Evolutionary conservation across 257 asterid species (phyloP), one percentile per base, ranked within the genome.

Genomic region (Paraleonurus japonicus): DNA sequence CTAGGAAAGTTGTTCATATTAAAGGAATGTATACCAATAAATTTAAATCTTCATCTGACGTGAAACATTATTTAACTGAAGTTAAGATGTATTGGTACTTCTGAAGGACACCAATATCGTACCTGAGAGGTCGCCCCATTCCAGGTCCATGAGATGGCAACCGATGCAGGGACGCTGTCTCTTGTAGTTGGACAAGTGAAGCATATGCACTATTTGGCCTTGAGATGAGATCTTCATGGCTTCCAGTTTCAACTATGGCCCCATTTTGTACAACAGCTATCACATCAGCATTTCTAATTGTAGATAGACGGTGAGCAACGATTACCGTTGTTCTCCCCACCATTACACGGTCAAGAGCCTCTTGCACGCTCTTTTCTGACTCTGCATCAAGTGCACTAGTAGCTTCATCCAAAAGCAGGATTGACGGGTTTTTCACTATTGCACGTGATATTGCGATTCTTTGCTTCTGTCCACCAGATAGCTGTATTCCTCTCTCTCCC

Each of bases 351-450:
- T 95, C 98, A 24, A 95, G 99, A 39, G 99, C 99, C 81, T 89
- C 96, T 70, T 95, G 99, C 76, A 95, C 99, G 19, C 95, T 85
- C 72, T 85, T 87, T 79, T 95, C 99, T 0, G 98, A 92, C 78
- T 92, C 99, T 3, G 98, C 95, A 76, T 95, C 99, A 61, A 92
- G 98, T 30, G 99, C 98, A 71, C 99, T 95, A 0, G 98, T 95
- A 10, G 99, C 99, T 79, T 95, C 99, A 55, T 95, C 99, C 83
- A 95, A 71, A 75, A 95, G 55, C 82, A 95, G 89, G 61, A 92
- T 79, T 15, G 95, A 88, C 9, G 99, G 99, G 50, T 89, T 89
- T 73, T 92, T 92, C 71, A 95, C 97, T 54, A 92, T 85, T 5
- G 99, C 97, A 43, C 98, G 93, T 8, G 99, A 81, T 71, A 92